Conservation (phyloP, 1,139 yeast species). For the Pneumocystis murina region DNA sequence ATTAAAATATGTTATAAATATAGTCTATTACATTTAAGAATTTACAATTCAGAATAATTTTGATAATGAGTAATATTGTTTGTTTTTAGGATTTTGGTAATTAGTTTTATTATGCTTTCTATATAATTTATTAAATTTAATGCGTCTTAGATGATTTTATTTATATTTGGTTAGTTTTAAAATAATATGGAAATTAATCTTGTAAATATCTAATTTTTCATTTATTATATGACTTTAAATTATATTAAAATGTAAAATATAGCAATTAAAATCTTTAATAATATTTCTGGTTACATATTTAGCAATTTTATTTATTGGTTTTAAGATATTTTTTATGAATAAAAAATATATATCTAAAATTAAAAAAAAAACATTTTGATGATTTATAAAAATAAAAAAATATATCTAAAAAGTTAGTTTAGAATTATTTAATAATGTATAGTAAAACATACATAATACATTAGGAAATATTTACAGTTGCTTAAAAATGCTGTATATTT, state of each 20-base stretch:
- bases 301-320: background rate
- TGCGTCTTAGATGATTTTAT: background rate
- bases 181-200: background rate
- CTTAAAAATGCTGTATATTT: background rate
- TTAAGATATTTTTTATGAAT: background rate
- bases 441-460: background rate
- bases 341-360: background rate
- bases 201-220: background rate
- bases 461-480: background rate
- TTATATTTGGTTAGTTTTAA: background rate
- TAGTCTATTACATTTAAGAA: background rate
- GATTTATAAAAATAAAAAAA: background rate
- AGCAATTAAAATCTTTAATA: background rate
- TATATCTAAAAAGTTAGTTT: background rate
- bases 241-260: background rate
- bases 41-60: background rate
- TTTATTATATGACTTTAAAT: background rate
- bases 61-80: no score
- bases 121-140: background rate
- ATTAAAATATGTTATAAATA: background rate
- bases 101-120: background rate
- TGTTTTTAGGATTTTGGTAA: background rate
- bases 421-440: no score
- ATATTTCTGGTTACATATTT: background rate
- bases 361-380: background rate